Percentiles rank a stretch among this genome's conserved stretches.
Conservation (phyloP, 305 asterid genomes). For the Solanum hybrid region DNA sequence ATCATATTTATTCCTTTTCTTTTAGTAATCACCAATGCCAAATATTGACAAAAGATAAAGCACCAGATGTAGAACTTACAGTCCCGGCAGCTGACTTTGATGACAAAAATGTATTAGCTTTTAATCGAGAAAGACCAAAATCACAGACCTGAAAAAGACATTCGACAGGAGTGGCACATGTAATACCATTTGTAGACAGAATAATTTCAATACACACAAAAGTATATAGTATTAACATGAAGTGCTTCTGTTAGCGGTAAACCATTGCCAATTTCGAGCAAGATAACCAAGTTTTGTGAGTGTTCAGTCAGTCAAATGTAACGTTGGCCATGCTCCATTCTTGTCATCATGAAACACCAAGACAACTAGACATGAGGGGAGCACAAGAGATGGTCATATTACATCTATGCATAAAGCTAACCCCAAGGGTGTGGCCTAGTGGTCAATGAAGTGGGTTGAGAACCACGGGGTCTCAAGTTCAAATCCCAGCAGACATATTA, state of each 20-base stretch:
- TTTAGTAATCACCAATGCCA: background rate
- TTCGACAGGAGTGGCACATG: background rate
- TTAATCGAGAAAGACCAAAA: slow-evolving; percentile 93
- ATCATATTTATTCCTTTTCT: background rate
- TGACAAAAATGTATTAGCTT: slow-evolving; percentile 91
- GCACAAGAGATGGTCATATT: background rate
- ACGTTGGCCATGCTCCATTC: background rate
- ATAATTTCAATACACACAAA: background rate
- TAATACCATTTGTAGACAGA: background rate
- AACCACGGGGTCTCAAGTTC: background rate
- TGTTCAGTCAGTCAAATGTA: background rate
- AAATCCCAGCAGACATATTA: background rate
- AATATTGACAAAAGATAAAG: background rate
- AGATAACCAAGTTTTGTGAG: background rate
- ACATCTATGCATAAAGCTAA: background rate
- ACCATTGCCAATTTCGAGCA: background rate
- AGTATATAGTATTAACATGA: background rate
- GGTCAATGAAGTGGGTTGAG: background rate
- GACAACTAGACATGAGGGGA: background rate
- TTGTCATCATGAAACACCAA: background rate
- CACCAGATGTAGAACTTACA: slow-evolving; percentile 37
- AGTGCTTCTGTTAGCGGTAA: background rate
- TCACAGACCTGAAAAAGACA: slow-evolving; percentile 71
- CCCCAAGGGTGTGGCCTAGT: background rate
- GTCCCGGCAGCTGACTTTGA: slow-evolving; percentile 99